Base-by-base conservation (phyloP, 2,329 filamentous ascomycete genomes). In the Trichothecium roseum region DNA sequence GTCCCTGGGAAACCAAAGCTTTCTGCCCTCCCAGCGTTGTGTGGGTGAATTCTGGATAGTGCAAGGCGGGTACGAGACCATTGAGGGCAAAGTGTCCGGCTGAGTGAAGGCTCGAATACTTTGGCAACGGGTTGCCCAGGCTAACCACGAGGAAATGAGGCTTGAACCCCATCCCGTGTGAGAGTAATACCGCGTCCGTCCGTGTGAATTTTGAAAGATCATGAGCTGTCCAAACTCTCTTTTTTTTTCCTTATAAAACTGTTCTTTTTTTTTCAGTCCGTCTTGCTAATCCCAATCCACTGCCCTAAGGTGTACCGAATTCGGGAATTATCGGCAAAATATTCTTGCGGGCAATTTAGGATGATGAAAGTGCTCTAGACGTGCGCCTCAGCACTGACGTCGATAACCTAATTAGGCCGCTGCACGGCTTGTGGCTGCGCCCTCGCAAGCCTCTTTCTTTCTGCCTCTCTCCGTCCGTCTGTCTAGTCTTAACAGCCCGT, bases 51-150 rank as follows among this genome's bases (percentile, higher is more conserved):
- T 59, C 37, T 0, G 76, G 64, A 43, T 74, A 64, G 3, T 44
- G 41, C 4, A 60, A 46, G 12, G 53, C 47, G 13, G 60, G 64
- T 15, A 69, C 66, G 8, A 89, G 60, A 3, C 71, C 64, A 36
- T 72, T 64, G 44, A 94, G 73, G 31, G 86, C 73, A 37, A 78
- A 73, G 62, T 96, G 89, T 9, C 88, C 91, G 12, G 87, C 86
- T 17, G 80, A 88, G 61, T 96, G 91, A 7, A 89, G 77, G 15
- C 84, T 93, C 43, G 81, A 70, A 44, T 74, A 72, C 57, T 89
- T 88, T 3, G 76, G 64, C 6, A 72, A 66, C 6, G 84, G 86
- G 49, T 96, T 96, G 46, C 91, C 91, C 42, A 98, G 72, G 42
- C 85, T 91, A 62, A 87, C 74, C 49, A 96, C 69, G 38, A 96